Base-by-base conservation (phyloP, 192 early-diverging fungal species). In the Gigaspora rosea region DNA sequence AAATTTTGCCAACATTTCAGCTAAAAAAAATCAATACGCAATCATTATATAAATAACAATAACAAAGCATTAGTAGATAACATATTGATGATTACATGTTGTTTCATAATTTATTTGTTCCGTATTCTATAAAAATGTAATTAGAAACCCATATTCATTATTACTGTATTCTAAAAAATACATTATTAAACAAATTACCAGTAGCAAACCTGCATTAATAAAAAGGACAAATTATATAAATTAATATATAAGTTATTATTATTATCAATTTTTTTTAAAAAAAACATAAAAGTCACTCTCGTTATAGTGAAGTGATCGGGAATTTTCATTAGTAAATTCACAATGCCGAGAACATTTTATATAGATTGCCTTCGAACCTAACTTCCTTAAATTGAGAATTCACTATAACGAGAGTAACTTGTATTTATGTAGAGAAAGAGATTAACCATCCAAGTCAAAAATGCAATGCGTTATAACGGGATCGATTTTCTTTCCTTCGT, bases 1-100 rank as follows among this genome's bases (percentile, higher is more conserved):
- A 76, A 89, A 93, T 66, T 92, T 92, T 57, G 82, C 88, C 36
- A 97, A 84, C 68, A 98, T 92, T 62, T 91, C 87, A 32, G 82
- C 85, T 86, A 80, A 18, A 51, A 51, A 41, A n/a, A 49, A 47
- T 27, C 11, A 69, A 27, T 20, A 9, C 1, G 49, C n/a, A 69
- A 49, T 36, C 16, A 36, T 9, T 51, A 51, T 27, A 13, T 2
- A 22, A 15, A 51, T 13, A 3, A 48, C 9, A 20, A n/a, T 65
- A 3, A 48, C 9, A 20, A n/a, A 36, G 5, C 1, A 32, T 32
- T 69, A 50, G 46, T 15, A 66, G 10, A 48, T n/a, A 18, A 35
- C 11, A 16, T 56, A 15, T 18, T 12, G 15, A 13, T 5, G 4
- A 3, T 32, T 61, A 61, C 59, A 8, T 61, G 59, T 11, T 8